These are phyloP conservation scores for Annulohypoxylon moriforme DNA, from an alignment of 495 filamentous ascomycete genomes.

Conservation along the genomic window DNA sequence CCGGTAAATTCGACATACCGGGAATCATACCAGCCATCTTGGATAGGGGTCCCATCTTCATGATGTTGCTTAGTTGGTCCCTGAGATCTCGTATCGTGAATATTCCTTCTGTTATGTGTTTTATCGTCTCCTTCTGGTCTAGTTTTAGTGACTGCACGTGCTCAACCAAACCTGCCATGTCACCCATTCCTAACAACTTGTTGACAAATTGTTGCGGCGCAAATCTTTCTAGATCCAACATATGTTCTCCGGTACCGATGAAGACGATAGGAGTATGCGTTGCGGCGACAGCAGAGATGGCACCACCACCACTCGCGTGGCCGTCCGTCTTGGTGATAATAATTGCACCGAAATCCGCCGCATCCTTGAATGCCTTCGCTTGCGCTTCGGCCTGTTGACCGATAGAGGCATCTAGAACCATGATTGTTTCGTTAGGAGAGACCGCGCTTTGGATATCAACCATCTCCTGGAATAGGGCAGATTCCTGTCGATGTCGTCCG, in stretches of 20 bases:
- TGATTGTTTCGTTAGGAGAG: slow-evolving; percentile 95
- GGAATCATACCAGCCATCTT: slow-evolving; percentile 99
- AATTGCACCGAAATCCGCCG: slow-evolving; percentile 97
- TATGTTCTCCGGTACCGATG: slow-evolving; percentile 96
- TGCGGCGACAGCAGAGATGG: slow-evolving; percentile 97
- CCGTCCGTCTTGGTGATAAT: slow-evolving; percentile 99
- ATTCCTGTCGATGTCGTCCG: slow-evolving; percentile 92
- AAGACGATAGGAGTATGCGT: slow-evolving; percentile 98
- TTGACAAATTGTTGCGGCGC: slow-evolving; percentile 88
- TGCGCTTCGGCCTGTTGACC: slow-evolving; percentile 96
- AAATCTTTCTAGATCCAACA: slow-evolving; percentile 94
- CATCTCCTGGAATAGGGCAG: slow-evolving; percentile 97
- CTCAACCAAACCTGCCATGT: slow-evolving; percentile 94
- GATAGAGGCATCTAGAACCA: slow-evolving; percentile 96
- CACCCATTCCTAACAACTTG: slow-evolving; percentile 96
- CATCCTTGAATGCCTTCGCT: slow-evolving; percentile 95
- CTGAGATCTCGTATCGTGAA: slow-evolving; percentile 95
- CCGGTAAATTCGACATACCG: slow-evolving; percentile 80
- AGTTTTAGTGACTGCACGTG: slow-evolving; percentile 97
- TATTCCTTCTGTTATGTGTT: slow-evolving; percentile 95
- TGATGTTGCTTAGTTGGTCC: slow-evolving; percentile 95
- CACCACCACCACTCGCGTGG: slow-evolving; percentile 92
- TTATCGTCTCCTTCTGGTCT: slow-evolving; percentile 98
- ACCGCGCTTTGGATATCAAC: slow-evolving; percentile 94
- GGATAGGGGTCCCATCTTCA: slow-evolving; percentile 98